phyloP scores from a whole-genome alignment of 2,329 filamentous ascomycete genomes.

The Sporothrix globosa region DNA sequence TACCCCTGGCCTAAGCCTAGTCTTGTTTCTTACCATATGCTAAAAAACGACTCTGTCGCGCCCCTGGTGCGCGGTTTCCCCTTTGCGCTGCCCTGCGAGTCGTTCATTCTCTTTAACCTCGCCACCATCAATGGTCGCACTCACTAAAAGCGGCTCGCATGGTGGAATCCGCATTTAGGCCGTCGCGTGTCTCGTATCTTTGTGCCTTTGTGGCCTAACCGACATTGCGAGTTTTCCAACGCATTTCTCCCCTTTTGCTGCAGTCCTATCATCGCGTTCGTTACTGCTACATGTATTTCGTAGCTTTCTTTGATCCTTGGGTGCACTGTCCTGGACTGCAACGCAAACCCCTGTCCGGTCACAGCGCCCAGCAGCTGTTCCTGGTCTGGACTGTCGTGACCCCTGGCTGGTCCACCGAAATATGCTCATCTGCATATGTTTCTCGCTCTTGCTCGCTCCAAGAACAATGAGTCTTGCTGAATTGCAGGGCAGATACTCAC shows the following conservation, averaged over 20 bases:
- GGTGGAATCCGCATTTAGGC: conserved; percentile 9
- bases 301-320: conserved; percentile 1
- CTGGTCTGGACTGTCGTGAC: conserved; percentile 21
- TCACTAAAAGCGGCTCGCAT: not conserved
- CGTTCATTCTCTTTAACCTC: conserved; percentile 14
- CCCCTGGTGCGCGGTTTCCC: conserved; percentile 27
- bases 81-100: not conserved
- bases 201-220: not conserved
- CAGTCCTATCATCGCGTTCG: not conserved
- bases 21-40: conserved; percentile 23
- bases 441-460: conserved; percentile 2
- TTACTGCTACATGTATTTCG: not conserved
- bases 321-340: conserved; percentile 10
- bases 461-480: not conserved
- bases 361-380: conserved; percentile 15
- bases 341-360: conserved; percentile 13
- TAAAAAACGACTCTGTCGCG: conserved; percentile 6
- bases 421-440: conserved; percentile 21
- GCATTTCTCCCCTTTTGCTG: conserved; percentile 7
- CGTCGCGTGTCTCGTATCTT: not conserved
- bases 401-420: conserved; percentile 19
- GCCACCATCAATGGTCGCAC: not conserved
- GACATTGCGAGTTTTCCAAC: not conserved
- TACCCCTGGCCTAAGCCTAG: conserved; percentile 32
- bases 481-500: too few species aligned